A percentile compares a stretch with the other conserved stretches of the same genome.
Conservation (phyloP, 2,329 filamentous ascomycete species). For the Trichoderma atroviride region DNA sequence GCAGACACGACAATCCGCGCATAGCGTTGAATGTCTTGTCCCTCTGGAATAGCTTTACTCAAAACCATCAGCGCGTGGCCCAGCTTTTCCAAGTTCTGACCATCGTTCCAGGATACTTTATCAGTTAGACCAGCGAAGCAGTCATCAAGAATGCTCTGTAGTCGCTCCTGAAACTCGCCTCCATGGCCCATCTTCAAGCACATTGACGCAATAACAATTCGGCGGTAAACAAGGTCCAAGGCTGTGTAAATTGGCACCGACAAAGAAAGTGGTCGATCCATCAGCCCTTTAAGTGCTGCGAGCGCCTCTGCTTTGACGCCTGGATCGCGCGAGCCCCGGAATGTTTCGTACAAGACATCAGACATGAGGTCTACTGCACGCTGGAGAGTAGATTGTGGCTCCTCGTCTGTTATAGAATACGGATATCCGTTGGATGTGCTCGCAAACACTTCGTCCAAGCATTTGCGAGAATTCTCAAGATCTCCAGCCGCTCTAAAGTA, state of each 20-base stretch:
- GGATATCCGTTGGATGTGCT: conserved; percentile 30
- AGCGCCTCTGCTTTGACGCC: conserved; percentile 30
- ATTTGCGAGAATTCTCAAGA: conserved; percentile 23
- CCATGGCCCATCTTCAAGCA: conserved; percentile 33
- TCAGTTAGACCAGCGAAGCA: conserved; percentile 32
- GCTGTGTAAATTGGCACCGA: conserved; percentile 30
- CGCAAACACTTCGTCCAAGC: conserved; percentile 33
- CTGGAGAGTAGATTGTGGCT: conserved; percentile 27
- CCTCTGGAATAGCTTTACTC: conserved; percentile 23
- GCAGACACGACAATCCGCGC: conserved; percentile 34
- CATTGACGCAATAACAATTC: conserved; percentile 33
- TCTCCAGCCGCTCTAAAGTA: conserved; percentile 31
- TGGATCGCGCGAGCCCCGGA: conserved; percentile 31
- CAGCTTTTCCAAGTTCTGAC: conserved; percentile 28
- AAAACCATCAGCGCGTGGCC: conserved; percentile 30
- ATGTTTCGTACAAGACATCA: conserved; percentile 31
- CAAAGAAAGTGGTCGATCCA: conserved; percentile 30
- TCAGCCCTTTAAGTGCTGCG: conserved; percentile 27
- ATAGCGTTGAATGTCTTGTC: conserved; percentile 27
- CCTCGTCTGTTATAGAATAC: conserved; percentile 32
- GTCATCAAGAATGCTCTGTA: conserved; percentile 30
- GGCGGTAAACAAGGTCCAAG: conserved; percentile 23
- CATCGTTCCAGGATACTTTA: conserved; percentile 35
- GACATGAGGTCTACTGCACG: conserved; percentile 29
- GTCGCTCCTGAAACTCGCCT: conserved; percentile 31